Base-by-base conservation (phyloP, 768 basidiomycete genomes). In the Xanthoconium stramineum region DNA sequence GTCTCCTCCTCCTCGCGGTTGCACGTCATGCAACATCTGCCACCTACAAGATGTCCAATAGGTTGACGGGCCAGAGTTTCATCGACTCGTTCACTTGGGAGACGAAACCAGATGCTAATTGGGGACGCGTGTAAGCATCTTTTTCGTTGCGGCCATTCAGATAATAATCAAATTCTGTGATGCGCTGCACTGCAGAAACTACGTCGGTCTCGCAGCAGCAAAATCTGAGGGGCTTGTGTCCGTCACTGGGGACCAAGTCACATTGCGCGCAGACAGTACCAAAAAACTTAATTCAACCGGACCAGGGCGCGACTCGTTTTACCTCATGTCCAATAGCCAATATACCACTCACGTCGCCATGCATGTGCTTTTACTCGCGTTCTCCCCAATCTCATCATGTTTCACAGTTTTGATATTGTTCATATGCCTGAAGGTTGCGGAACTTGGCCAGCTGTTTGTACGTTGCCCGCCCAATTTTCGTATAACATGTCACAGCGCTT, bases 151-250 rank as follows among this genome's bases (percentile, higher is more conserved):
- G 17, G 24, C 24, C 24, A 24, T 24, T 24, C 24, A 24, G 9
- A 11, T 38, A 11, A 4, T 0, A 1, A 20, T 42, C 28, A 5
- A 12, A 17, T 39, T 28, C 15, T 36, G 30, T 61, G 35, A 64
- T 40, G 36, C 2, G 2, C 5, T 1, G 13, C 47, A 3, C 28
- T 20, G 44, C 11, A 79, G 75, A 44, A 76, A 75, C 61, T 82
- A 82, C 49, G 67, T 83, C 48, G 65, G 72, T 56, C 71, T 78
- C 48, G 64, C 65, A 2, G 84, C 83, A 0, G 85, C 88, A 4
- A 62, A 73, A n/a, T 70, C 73, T 20, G 68, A 79, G 58, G 85
- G 87, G 60, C 69, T 90, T 15, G 85, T 85, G 0, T 85, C 75
- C 57, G 75, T 83, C 2, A 75, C 75, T 12, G 76, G 75, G 30